Base-by-base conservation (phyloP, 192 early-diverging fungal genomes). In the Entomortierella lignicola region DNA sequence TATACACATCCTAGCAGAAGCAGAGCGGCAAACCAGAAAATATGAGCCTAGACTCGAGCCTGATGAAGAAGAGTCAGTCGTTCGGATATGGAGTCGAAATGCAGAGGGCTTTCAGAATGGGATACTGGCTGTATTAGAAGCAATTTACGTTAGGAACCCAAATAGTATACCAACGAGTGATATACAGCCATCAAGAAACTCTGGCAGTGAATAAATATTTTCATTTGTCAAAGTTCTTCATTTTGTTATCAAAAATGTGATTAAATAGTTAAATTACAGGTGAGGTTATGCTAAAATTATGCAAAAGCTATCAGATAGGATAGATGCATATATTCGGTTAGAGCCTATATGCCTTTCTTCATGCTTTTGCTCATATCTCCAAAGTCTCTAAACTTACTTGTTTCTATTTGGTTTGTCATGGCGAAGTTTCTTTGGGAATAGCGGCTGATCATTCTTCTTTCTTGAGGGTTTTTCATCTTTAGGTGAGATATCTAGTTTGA, bases 381-480 rank as follows among this genome's bases (percentile, higher is more conserved):
- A 3, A 4, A 47, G 44, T 4, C 17, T 2, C 5, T 17, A 34
- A 37, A 58, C 68, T 55, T 79, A 79, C 75, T 79, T 79, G 34
- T 79, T 79, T 39, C 75, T 52, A 44, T 79, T 79, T 30, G 75
- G 75, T 31, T 86, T 89, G n/a, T 89, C 87, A 56, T 88, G 80
- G 20, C 93, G 72, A 34, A 94, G 82, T 51, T 88, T 89, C 67
- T 94, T 94, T 26, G 87, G 85, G 55, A 86, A 91, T 12, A 18
- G 7, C 13, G 39, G 52, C 13, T 61, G 59, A 11, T 27, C 17
- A 1, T 31, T 25, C 13, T 27, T 53, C 47, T 29, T 61, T 53
- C 32, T 29, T n/a, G 21, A 10, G 7, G 0, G 34, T 10, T 52
- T 26, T n/a, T 41, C 51, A 20, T 59, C 57, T 32, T 27, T 18